phyloP scores from a whole-genome alignment of 1,284 basidiomycete genomes.

The Marasmius sp. region DNA sequence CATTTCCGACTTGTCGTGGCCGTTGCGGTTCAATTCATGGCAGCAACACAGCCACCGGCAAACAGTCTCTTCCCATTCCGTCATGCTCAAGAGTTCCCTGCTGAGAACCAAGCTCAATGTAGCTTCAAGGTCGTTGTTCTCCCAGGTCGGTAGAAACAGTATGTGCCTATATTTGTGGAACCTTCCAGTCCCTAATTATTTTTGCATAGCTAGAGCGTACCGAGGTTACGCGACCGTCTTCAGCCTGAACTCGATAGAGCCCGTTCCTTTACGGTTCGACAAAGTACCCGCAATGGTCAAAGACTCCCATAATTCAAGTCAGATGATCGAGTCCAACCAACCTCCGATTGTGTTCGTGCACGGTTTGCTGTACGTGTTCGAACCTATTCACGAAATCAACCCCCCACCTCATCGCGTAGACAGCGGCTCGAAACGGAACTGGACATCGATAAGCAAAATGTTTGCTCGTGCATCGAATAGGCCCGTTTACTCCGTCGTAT shows the following conservation, averaged over 20 bases:
- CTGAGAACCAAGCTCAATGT: not conserved
- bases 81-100: not conserved
- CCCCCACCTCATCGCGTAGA: not conserved
- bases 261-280: not conserved
- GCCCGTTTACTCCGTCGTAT: conserved; percentile 74
- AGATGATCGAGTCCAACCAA: not conserved
- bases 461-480: conserved; percentile 56
- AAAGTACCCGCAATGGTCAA: not conserved
- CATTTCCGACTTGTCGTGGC: conserved; percentile 54
- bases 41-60: not conserved
- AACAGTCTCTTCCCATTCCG: not conserved
- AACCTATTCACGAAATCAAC: not conserved
- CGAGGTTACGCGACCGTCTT: not conserved
- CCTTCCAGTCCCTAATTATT: not conserved
- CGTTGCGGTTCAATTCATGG: too few species aligned
- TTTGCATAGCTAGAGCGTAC: not conserved
- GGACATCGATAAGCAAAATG: conserved; percentile 68
- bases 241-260: not conserved
- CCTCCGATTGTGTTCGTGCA: not conserved
- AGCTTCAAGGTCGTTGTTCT: not conserved
- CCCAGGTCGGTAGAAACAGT: not conserved
- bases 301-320: not conserved
- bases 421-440: conserved; percentile 82
- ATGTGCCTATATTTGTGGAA: not conserved
- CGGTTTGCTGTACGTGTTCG: not conserved